Percentiles rank a stretch among this genome's conserved stretches.
phyloP scores from a whole-genome alignment of 176 grass and related monocot species.

The Olyra latifolia region DNA sequence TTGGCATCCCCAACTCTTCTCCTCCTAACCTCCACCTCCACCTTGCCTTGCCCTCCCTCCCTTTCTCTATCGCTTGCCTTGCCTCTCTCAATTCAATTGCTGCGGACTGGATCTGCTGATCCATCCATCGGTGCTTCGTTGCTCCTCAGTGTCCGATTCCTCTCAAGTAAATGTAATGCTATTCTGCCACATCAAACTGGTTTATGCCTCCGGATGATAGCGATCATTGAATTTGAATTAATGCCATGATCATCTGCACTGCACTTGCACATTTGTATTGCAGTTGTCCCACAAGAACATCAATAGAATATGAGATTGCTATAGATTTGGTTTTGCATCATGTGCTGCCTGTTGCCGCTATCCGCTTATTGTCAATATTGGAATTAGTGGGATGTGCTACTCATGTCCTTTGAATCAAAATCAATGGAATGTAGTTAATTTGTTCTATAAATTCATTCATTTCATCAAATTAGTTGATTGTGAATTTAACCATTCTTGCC shows the following conservation, averaged over 20 bases:
- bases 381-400: neutral
- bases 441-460: neutral
- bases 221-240: too few species aligned
- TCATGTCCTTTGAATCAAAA: neutral
- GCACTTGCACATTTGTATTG: neutral
- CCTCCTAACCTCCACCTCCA: neutral
- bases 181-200: neutral
- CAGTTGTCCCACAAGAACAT: neutral
- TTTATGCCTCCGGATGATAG: too few species aligned
- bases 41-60: neutral
- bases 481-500: neutral
- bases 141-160: neutral
- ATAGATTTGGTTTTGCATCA: neutral
- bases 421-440: neutral
- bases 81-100: too few species aligned
- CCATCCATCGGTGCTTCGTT: neutral
- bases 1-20: neutral
- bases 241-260: too few species aligned
- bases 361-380: neutral
- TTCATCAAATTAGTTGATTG: neutral
- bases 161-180: neutral
- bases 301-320: neutral
- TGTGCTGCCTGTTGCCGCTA: neutral
- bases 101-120: neutral
- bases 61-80: neutral